Conservation (phyloP, 352 stramenopile species). For the Pythium grandisporangium region DNA sequence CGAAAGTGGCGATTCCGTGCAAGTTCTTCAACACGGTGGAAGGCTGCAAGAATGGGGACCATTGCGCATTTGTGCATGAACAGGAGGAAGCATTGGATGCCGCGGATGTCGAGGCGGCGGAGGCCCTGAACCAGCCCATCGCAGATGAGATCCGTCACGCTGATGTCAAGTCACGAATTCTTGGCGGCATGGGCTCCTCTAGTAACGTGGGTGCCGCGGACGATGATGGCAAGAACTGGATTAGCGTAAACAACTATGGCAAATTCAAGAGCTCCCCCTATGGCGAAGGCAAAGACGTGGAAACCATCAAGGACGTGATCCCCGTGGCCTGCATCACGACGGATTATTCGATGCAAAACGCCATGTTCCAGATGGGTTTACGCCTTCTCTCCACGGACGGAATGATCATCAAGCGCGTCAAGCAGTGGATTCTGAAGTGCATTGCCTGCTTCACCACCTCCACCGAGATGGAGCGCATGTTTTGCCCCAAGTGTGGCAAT, state of each 20-base stretch:
- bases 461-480: conserved; percentile 90
- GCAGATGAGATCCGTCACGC: conserved; percentile 56
- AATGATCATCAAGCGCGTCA: conserved; percentile 83
- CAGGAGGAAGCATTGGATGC: conserved; percentile 4
- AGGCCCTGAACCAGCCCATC: conserved; percentile 23
- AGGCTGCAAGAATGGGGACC: conserved; percentile 64
- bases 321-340: conserved; percentile 78
- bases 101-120: conserved; percentile 9
- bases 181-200: conserved; percentile 66
- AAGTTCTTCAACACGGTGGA: conserved; percentile 66
- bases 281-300: conserved; percentile 53
- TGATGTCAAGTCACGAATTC: conserved; percentile 83
- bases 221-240: conserved; percentile 87
- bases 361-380: conserved; percentile 85
- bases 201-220: conserved; percentile 69
- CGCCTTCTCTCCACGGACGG: conserved; percentile 70
- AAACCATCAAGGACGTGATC: conserved; percentile 43
- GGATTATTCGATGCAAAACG: conserved; percentile 88
- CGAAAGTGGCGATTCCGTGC: conserved; percentile 67
- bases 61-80: conserved; percentile 68
- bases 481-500: conserved; percentile 96
- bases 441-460: conserved; percentile 95
- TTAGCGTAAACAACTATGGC: conserved; percentile 47
- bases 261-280: conserved; percentile 71
- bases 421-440: conserved; percentile 96